Conservation (phyloP, 2,329 filamentous ascomycete genomes). For the Fonsecaea pugnacius region DNA sequence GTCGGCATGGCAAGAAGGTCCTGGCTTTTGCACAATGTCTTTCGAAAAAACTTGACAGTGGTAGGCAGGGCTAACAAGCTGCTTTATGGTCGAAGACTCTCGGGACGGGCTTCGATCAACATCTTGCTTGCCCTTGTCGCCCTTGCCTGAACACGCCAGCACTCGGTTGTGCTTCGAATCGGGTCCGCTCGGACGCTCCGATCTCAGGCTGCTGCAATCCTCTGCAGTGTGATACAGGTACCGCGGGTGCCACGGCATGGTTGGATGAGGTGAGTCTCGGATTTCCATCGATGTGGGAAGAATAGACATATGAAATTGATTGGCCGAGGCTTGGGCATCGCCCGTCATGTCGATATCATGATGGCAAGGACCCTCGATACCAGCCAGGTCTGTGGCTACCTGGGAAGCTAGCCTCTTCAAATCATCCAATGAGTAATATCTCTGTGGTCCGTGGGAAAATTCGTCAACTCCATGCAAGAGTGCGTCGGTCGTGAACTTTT, state of each 20-base stretch:
- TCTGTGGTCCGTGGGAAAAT: constrained; percentile 9
- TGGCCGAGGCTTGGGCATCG: background rate
- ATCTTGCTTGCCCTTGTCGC: background rate
- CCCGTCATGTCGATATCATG: background rate
- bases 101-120: background rate
- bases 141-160: background rate
- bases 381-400: background rate
- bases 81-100: background rate
- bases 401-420: constrained; percentile 24
- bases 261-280: background rate
- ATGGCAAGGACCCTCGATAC: background rate
- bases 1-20: background rate
- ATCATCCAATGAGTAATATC: constrained; percentile 31
- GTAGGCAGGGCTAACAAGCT: background rate
- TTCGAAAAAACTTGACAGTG: background rate
- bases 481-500: constrained; percentile 19
- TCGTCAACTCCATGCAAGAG: constrained; percentile 22
- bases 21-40: background rate
- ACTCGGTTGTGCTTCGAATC: background rate
- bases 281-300: background rate
- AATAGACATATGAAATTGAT: background rate
- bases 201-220: background rate
- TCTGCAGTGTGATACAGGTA: background rate
- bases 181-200: background rate
- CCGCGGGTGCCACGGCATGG: background rate